Conservation (phyloP, 768 basidiomycete species). For the Termitomyces bulborhizus region DNA sequence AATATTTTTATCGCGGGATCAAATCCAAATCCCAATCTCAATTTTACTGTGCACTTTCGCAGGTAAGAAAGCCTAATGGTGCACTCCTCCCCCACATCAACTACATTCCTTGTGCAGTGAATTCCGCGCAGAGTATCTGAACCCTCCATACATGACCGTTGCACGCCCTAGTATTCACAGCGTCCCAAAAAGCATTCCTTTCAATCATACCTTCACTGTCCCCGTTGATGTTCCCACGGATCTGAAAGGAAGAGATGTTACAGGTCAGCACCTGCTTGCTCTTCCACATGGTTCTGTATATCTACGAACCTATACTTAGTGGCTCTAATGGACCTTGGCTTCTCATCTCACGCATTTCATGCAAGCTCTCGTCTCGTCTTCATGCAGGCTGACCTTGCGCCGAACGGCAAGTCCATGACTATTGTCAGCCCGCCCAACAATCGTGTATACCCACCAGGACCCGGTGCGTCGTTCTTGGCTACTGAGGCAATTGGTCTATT, state of each 20-base stretch:
- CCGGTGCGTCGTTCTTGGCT: conserved; percentile 20
- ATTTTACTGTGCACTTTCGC: not conserved
- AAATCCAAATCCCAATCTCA: conserved; percentile 32
- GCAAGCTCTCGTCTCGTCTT: conserved; percentile 32
- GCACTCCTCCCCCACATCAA: conserved; percentile 14
- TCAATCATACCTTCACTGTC: conserved; percentile 29
- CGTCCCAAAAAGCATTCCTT: conserved; percentile 29
- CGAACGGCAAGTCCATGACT: conserved; percentile 24
- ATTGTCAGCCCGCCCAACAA: conserved; percentile 29
- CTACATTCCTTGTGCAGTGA: conserved; percentile 18
- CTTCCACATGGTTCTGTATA: not conserved
- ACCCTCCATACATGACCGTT: conserved; percentile 35
- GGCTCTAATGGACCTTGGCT: conserved; percentile 33
- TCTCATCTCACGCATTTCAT: conserved; percentile 35
- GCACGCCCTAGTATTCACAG: conserved; percentile 29
- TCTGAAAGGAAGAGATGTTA: conserved; percentile 19
- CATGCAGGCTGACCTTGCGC: conserved; percentile 26
- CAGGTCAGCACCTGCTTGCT: conserved; percentile 16
- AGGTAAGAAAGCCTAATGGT: conserved; percentile 6
- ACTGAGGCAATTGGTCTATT: not conserved
- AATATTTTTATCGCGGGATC: conserved; percentile 32
- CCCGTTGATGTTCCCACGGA: conserved; percentile 23
- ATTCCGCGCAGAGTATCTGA: conserved; percentile 36
- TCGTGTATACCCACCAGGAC: conserved; percentile 33
- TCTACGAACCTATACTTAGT: conserved; percentile 15